Conservation (phyloP, 2,329 filamentous ascomycete species). For the Verticillium albo-atrum region DNA sequence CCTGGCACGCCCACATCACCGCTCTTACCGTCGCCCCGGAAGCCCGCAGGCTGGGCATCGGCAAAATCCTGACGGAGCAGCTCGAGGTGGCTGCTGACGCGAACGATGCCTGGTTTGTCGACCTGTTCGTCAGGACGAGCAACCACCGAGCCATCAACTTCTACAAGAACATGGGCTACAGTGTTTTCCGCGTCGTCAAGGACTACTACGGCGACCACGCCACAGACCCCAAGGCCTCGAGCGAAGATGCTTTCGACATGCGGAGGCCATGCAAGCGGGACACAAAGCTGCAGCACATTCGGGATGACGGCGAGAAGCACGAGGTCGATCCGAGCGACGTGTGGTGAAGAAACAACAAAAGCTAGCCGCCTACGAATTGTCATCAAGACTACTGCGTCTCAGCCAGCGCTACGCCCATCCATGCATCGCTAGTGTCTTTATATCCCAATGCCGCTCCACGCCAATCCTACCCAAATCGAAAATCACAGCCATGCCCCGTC, state of each 20-base stretch:
- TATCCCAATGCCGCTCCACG: not conserved
- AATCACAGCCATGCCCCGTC: slow-evolving; percentile 37
- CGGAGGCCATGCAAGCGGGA: slow-evolving; percentile 85
- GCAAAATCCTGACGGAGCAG: slow-evolving; percentile 74
- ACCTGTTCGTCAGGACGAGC: slow-evolving; percentile 86
- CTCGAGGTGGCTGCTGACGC: slow-evolving; percentile 80
- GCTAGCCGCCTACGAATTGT: not conserved
- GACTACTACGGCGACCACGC: slow-evolving; percentile 91
- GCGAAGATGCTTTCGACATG: slow-evolving; percentile 96
- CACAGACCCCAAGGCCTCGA: slow-evolving; percentile 53
- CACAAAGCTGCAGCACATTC: slow-evolving; percentile 67
- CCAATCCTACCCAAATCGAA: not conserved
- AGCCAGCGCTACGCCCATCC: not conserved
- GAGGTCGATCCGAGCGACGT: slow-evolving; percentile 81
- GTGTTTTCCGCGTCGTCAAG: slow-evolving; percentile 80
- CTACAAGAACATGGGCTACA: slow-evolving; percentile 90
- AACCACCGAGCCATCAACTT: slow-evolving; percentile 84
- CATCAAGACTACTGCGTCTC: not conserved
- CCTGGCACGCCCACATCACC: slow-evolving; percentile 98
- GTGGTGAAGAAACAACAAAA: slow-evolving; percentile 49
- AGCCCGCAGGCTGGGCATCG: slow-evolving; percentile 81
- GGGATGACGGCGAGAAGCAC: slow-evolving; percentile 75
- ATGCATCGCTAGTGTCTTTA: slow-evolving; percentile 1
- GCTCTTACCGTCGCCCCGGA: slow-evolving; percentile 88
- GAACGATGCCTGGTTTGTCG: slow-evolving; percentile 88